Evolutionary conservation across 106 monocot species (phyloP).

Genomic region (Dendrobium nobile): DNA sequence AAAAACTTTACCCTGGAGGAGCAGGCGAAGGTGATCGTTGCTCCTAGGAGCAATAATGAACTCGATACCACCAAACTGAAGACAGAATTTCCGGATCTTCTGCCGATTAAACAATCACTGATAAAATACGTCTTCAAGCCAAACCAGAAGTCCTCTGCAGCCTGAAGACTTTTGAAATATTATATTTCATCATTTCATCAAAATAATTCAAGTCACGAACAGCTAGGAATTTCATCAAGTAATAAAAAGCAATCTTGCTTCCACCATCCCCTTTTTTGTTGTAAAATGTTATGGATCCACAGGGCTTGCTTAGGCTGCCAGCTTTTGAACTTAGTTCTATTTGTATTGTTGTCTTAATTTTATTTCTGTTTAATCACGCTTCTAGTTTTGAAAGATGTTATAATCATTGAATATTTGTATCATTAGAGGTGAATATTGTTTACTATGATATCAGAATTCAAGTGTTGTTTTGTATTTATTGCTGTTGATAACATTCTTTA

Average conservation of each 20-base stretch:
- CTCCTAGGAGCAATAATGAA: constrained; percentile 59
- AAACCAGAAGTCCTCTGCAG: constrained; percentile 36
- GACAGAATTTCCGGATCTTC: constrained; percentile 40
- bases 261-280: neutral
- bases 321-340: no score
- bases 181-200: neutral
- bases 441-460: no score
- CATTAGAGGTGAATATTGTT: no score
- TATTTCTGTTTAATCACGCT: neutral
- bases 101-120: constrained; percentile 47
- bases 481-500: no score
- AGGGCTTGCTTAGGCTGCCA: neutral
- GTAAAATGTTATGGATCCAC: neutral
- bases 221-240: neutral
- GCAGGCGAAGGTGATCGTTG: constrained; percentile 61
- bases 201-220: neutral
- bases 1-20: constrained; percentile 56
- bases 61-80: constrained; percentile 40
- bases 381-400: neutral
- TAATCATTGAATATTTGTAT: no score
- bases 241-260: neutral
- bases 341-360: neutral
- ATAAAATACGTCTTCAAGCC: constrained; percentile 46
- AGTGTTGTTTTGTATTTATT: no score
- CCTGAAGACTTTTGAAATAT: constrained; percentile 10